Conservation (phyloP, 176 grass and related monocot species). For the Triticum dicoccoides region DNA sequence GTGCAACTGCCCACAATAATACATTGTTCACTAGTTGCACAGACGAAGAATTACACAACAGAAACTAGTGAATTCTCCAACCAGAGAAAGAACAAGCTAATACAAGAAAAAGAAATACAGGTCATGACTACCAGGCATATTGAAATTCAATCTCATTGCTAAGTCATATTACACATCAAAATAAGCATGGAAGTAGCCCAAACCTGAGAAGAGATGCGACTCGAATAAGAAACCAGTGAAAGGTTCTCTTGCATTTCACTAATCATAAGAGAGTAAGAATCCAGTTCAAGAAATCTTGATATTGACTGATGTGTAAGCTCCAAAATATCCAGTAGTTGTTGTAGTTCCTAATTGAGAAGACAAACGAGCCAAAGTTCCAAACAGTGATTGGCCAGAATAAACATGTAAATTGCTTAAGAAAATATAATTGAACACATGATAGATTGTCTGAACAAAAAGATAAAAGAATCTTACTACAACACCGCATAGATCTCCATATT, state of each 20-base stretch:
- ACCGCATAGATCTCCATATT: slow-evolving; percentile 82
- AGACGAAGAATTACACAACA: slow-evolving; percentile 4
- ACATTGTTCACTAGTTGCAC: slow-evolving; percentile 15
- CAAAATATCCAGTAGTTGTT: slow-evolving; percentile 93
- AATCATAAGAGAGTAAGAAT: slow-evolving; percentile 90
- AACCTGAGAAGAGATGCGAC: slow-evolving; percentile 96
- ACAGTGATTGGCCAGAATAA: not conserved
- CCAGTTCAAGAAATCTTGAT: slow-evolving; percentile 87
- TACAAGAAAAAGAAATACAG: not conserved
- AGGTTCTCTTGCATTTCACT: slow-evolving; percentile 98
- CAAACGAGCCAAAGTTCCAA: not conserved
- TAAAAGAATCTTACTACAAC: slow-evolving; percentile 70
- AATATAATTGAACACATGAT: not conserved
- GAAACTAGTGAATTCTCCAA: not conserved
- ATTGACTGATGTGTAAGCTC: slow-evolving; percentile 88
- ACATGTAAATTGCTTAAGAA: slow-evolving; percentile 16
- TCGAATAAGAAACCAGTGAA: slow-evolving; percentile 95
- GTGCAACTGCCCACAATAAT: slow-evolving; percentile 11
- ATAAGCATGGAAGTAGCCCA: slow-evolving; percentile 17
- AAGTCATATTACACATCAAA: slow-evolving; percentile 3
- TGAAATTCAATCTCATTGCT: not conserved
- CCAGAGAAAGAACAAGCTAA: slow-evolving; percentile 18
- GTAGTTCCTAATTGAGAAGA: slow-evolving; percentile 66
- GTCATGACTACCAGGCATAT: slow-evolving; percentile 15
- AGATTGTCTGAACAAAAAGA: slow-evolving; percentile 19